A percentile compares a stretch with the other conserved stretches of the same genome.
Evolutionary conservation across 2,329 filamentous ascomycete species (phyloP).

Genomic region (Fusarium irregulare): DNA sequence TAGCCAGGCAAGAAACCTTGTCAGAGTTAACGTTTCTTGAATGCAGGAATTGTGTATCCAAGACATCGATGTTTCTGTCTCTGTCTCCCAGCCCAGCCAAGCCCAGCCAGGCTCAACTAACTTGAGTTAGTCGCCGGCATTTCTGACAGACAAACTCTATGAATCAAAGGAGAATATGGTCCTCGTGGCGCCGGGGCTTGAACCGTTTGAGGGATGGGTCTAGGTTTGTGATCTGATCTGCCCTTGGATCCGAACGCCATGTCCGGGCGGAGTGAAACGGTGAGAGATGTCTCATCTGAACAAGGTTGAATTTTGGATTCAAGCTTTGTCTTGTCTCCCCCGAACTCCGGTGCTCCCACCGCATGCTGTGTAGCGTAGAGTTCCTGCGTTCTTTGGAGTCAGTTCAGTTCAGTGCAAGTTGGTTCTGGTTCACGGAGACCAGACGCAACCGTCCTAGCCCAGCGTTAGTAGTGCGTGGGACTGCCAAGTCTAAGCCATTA

Average conservation of each 20-base stretch:
- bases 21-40: constrained; percentile 7
- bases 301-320: constrained; percentile 25
- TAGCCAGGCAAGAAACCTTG: constrained; percentile 8
- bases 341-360: constrained; percentile 26
- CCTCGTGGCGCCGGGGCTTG: constrained; percentile 38
- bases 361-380: constrained; percentile 42
- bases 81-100: not conserved
- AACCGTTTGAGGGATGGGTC: constrained; percentile 35
- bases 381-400: constrained; percentile 40
- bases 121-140: not conserved
- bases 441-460: constrained; percentile 38
- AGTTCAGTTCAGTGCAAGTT: constrained; percentile 36
- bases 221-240: constrained; percentile 17
- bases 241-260: constrained; percentile 34
- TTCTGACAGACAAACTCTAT: constrained; percentile 9
- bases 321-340: constrained; percentile 33
- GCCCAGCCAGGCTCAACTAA: not conserved
- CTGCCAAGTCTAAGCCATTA: constrained; percentile 11
- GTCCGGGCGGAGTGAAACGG: constrained; percentile 35
- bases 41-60: constrained; percentile 10
- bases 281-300: constrained; percentile 31
- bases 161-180: constrained; percentile 18
- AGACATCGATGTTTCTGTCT: constrained; percentile 13
- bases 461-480: not conserved
- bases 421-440: constrained; percentile 17